Evolutionary conservation across 2,329 filamentous ascomycete species (phyloP).

Genomic region (Sordariomycetes sp.): DNA sequence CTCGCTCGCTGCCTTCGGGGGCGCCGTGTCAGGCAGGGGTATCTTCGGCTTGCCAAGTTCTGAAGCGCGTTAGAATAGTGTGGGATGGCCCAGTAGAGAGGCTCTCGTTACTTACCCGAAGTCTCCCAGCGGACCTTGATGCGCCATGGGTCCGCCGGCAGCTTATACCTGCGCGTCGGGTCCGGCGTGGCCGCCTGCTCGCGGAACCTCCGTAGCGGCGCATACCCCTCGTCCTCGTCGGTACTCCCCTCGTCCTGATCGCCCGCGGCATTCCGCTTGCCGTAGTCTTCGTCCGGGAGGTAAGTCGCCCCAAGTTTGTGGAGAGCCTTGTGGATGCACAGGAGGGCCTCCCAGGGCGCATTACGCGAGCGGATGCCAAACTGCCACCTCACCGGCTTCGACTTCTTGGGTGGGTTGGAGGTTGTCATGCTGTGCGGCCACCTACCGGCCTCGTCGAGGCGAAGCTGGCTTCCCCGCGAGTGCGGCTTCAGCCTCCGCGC

Average conservation of each 20-base stretch:
- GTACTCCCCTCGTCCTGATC: slow-evolving; percentile 31
- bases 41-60: not conserved
- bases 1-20: not conserved
- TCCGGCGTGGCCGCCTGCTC: slow-evolving; percentile 31
- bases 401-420: slow-evolving; percentile 55
- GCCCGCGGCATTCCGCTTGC: slow-evolving; percentile 31
- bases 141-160: slow-evolving; percentile 93
- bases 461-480: slow-evolving; percentile 57
- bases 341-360: slow-evolving; percentile 83
- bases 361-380: slow-evolving; percentile 95
- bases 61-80: not conserved
- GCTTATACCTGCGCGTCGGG: slow-evolving; percentile 55
- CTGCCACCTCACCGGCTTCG: slow-evolving; percentile 85
- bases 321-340: slow-evolving; percentile 90
- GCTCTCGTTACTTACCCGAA: slow-evolving; percentile 45
- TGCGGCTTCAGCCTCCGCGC: slow-evolving; percentile 78
- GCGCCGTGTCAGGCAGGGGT: not conserved
- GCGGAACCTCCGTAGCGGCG: slow-evolving; percentile 21
- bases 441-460: slow-evolving; percentile 52
- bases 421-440: slow-evolving; percentile 54
- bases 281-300: slow-evolving; percentile 56
- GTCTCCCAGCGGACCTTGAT: slow-evolving; percentile 86
- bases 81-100: not conserved
- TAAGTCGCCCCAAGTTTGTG: slow-evolving; percentile 82
- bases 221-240: slow-evolving; percentile 23